Base-by-base conservation (phyloP, 805 yeast species). In the Sugiyamaella valdiviana region DNA sequence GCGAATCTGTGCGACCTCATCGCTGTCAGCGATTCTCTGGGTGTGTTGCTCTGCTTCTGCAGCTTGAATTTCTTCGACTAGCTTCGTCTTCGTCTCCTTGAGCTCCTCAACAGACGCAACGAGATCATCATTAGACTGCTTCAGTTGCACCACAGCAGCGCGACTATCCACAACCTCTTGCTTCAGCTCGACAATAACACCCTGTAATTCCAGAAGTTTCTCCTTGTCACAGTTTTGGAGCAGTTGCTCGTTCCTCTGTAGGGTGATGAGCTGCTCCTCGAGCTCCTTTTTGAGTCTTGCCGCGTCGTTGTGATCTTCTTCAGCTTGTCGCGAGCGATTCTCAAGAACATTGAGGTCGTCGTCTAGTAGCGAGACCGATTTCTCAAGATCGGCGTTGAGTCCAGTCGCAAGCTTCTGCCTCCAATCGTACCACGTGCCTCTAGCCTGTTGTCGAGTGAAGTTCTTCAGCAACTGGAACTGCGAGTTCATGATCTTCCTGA, bases 381-480 rank as follows among this genome's bases (percentile, higher is more conserved):
- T 45, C 6, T 51, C 51, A 29, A 61, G 43, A 6, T 54, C 64
- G n/a, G 55, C 61, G 26, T 73, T 57, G 14, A 80, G 65, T 37
- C 77, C 79, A 20, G 68, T 65, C 5, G 76, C 58, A 42, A 80
- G 70, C 51, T 77, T 77, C 10, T 68, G 60, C 51, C 85, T 65
- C 88, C 87, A 82, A 44, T 73, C 75, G 54, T 76, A 77, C 85
- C 86, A 82, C 0, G 75, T 74, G 36, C 71, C 72, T 50, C 68
- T 71, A 0, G 85, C 78, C 56, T 76, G 77, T 24, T 72, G 67
- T 24, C 79, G 68, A 0, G 85, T 70, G 50, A 64, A 75, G 24
- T 71, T 74, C 57, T 78, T 78, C 39, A 80, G 64, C 10, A 73
- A 50, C 50, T 71, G 74, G 43, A 80, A 69, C 51, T 76, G 76